Evolutionary conservation across 1,284 basidiomycete genomes (phyloP).

Genomic region (Somion occarium): DNA sequence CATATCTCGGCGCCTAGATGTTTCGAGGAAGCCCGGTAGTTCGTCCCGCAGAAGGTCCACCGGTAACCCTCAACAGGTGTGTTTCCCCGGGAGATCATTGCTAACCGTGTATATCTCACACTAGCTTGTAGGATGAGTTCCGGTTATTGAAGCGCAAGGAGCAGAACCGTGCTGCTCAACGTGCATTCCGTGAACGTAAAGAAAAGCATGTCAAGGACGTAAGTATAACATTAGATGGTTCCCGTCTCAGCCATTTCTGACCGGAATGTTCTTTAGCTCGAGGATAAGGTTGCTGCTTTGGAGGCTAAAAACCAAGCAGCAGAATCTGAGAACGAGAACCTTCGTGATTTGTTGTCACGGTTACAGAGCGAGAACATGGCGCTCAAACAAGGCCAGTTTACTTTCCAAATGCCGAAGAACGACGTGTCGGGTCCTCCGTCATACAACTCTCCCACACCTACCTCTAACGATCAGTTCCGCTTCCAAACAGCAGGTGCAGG

Average conservation of each 20-base stretch:
- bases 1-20: slow-evolving; percentile 11
- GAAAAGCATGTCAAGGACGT: slow-evolving; percentile 88
- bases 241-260: slow-evolving; percentile 13
- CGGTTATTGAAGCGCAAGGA: slow-evolving; percentile 79
- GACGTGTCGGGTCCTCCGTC: slow-evolving; percentile 12
- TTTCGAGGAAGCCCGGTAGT: slow-evolving; percentile 11
- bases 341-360: slow-evolving; percentile 71
- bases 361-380: slow-evolving; percentile 74
- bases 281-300: slow-evolving; percentile 76
- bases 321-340: slow-evolving; percentile 68
- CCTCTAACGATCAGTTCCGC: slow-evolving; percentile 19
- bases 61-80: slow-evolving; percentile 31
- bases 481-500: slow-evolving; percentile 25
- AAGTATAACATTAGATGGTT: slow-evolving; percentile 28
- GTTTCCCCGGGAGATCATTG: slow-evolving; percentile 4
- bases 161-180: slow-evolving; percentile 82
- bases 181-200: slow-evolving; percentile 82
- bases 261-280: slow-evolving; percentile 46
- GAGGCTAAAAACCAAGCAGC: slow-evolving; percentile 71
- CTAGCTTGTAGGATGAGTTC: slow-evolving; percentile 56
- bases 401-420: slow-evolving; percentile 56
- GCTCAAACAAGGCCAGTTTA: slow-evolving; percentile 70
- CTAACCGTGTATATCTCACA: not conserved
- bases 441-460: slow-evolving; percentile 16
- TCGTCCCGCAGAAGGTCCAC: slow-evolving; percentile 38